A percentile compares a stretch with the other conserved stretches of the same genome.
Evolutionary conservation across 1,284 basidiomycete species (phyloP).

Genomic region (Sporisorium graminicola): DNA sequence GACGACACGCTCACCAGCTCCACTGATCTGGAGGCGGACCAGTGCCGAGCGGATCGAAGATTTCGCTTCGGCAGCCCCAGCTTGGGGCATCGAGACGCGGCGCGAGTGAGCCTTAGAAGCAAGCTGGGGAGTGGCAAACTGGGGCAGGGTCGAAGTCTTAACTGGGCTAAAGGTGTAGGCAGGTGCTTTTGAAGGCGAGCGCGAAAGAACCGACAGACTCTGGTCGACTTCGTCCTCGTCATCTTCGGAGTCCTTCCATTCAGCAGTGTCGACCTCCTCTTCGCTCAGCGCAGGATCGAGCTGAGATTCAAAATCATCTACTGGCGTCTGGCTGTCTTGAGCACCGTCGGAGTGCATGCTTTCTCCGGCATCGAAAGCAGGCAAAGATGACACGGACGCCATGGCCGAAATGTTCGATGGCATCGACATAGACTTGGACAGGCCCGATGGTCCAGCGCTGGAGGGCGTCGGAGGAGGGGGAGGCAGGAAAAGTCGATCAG

Average conservation of each 20-base stretch:
- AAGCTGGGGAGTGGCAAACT: slow-evolving; percentile 44
- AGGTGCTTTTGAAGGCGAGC: slow-evolving; percentile 16
- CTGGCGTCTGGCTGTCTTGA: background rate
- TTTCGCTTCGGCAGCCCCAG: slow-evolving; percentile 21
- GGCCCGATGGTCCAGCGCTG: slow-evolving; percentile 4
- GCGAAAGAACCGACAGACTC: slow-evolving; percentile 34
- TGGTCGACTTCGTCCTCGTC: slow-evolving; percentile 53
- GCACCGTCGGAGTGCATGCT: slow-evolving; percentile 1
- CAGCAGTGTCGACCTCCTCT: slow-evolving; percentile 10
- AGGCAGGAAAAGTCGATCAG: slow-evolving; percentile 47
- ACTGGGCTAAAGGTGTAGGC: slow-evolving; percentile 35
- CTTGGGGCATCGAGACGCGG: slow-evolving; percentile 37
- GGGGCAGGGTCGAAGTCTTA: slow-evolving; percentile 26
- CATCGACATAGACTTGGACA: slow-evolving; percentile 51
- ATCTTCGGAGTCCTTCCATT: slow-evolving; percentile 30
- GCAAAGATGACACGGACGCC: background rate
- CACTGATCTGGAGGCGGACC: slow-evolving; percentile 43
- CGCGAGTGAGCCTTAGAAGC: slow-evolving; percentile 19
- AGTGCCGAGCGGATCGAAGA: slow-evolving; percentile 32
- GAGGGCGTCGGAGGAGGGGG: slow-evolving; percentile 28
- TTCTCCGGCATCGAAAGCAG: slow-evolving; percentile 8
- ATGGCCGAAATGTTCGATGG: slow-evolving; percentile 31
- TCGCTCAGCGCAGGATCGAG: slow-evolving; percentile 28
- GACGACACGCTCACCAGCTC: slow-evolving; percentile 33
- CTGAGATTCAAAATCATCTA: slow-evolving; percentile 18